phyloP scores from a whole-genome alignment of 257 asterid genomes.

The Paulownia fortunei region DNA sequence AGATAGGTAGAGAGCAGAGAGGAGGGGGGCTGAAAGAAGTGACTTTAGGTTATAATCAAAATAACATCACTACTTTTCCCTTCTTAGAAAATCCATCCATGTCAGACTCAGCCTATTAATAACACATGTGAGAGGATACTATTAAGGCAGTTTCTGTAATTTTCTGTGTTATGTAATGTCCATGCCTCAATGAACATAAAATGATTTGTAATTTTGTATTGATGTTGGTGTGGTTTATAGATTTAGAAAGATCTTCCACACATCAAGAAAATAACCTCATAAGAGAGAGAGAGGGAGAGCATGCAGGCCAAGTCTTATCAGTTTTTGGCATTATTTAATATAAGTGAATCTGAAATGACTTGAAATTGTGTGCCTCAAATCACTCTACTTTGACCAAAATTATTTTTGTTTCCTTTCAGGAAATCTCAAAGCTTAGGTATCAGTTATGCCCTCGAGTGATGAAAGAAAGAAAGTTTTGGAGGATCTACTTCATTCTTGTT shows the following conservation, averaged over 20 bases:
- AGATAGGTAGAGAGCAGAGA: background rate
- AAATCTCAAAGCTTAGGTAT: constrained; percentile 79
- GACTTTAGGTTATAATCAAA: background rate
- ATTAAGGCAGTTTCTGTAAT: background rate
- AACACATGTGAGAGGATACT: background rate
- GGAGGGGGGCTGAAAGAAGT: background rate
- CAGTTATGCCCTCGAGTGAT: constrained; percentile 85
- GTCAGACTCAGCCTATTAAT: background rate
- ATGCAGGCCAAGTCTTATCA: background rate
- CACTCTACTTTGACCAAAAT: background rate
- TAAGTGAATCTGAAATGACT: background rate
- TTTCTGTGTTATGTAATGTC: background rate
- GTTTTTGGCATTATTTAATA: background rate
- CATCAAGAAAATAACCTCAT: background rate
- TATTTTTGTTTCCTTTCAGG: constrained; percentile 51
- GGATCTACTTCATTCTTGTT: constrained; percentile 90
- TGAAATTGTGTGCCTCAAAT: background rate
- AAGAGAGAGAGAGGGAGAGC: background rate
- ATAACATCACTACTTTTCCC: background rate
- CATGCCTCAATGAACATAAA: background rate
- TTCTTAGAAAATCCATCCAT: background rate
- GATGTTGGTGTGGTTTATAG: background rate
- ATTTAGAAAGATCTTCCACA: background rate
- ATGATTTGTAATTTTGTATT: background rate
- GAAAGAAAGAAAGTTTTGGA: constrained; percentile 96